A percentile compares a stretch with the other conserved stretches of the same genome.
phyloP scores from a whole-genome alignment of 768 basidiomycete species.

The Phylloporus arenicola region DNA sequence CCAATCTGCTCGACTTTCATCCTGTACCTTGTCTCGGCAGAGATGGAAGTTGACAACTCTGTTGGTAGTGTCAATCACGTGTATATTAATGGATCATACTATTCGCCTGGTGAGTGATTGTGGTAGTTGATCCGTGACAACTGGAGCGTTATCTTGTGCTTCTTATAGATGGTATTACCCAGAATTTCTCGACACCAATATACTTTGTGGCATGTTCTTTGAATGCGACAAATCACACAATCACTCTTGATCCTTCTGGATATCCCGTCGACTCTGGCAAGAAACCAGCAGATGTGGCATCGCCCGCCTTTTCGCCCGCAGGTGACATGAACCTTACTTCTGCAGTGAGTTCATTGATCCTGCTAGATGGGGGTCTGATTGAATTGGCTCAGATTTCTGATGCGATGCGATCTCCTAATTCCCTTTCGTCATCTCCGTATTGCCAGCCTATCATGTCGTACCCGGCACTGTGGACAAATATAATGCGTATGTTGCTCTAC shows the following conservation, averaged over 20 bases:
- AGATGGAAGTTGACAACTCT: neutral
- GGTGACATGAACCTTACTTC: neutral
- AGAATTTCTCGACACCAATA: neutral
- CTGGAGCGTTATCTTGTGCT: neutral
- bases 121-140: no score
- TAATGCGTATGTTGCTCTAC: neutral
- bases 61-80: neutral
- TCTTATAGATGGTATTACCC: neutral
- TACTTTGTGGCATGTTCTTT: neutral
- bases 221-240: neutral
- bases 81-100: neutral
- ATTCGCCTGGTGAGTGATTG: neutral
- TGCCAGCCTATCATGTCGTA: neutral
- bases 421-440: neutral
- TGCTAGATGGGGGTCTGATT: no score
- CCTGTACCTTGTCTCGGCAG: neutral
- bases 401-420: neutral
- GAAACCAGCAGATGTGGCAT: neutral
- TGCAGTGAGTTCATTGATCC: no score
- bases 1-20: neutral
- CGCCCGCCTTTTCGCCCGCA: neutral
- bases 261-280: no score
- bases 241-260: neutral
- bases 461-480: neutral
- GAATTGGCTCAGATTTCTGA: neutral